Base-by-base conservation (phyloP, 78 protist species). In the Dictyostelium capitatum region DNA sequence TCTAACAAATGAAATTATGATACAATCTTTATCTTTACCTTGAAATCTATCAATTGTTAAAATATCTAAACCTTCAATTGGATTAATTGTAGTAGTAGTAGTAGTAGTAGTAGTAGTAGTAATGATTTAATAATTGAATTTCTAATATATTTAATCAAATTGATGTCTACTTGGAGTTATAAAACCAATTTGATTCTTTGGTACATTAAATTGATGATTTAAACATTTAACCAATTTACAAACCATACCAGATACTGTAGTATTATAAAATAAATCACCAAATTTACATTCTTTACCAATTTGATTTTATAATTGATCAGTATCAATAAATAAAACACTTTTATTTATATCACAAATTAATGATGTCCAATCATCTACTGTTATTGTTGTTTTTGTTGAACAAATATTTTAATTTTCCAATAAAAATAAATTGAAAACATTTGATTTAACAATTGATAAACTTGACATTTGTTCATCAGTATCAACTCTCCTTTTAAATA, bases 131-230 rank as follows among this genome's bases (percentile, higher is more conserved):
- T 5, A 12, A 87, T 64, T 50, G 59, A n/a, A 6, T 37, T 32
- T 67, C 74, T 67, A 62, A 92, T 77, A 17, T 67, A 41, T 62
- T 82, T 41, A 6, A 89, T 47, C n/a, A n/a, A n/a, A n/a, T 79
- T 98, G 99, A 1, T 95, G 92, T 30, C 95, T 77, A 80, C 94
- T 95, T 11, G 99, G 98, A 2, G 98, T 82, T 3, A 98, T 90
- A 41, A 98, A 81, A 50, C 98, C 99, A 23, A 98, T 72, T 43
- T 84, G 70, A 1, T 15, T 5, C 20, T 25, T 43, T n/a, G 10
- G 14, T 8, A 73, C 20, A 17, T 43, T 53, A 64, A 32, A 28
- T 14, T 20, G 11, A n/a, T 37, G 17, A 19, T 48, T 9, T n/a
- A 87, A 47, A 50, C 56, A 74, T 4, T 64, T 37, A 10, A 79